A percentile compares a stretch with the other conserved stretches of the same genome.
These are phyloP conservation scores for Debaryomycetaceae sp. DNA, from an alignment of 1,139 yeast species.

Conservation along the genomic window DNA sequence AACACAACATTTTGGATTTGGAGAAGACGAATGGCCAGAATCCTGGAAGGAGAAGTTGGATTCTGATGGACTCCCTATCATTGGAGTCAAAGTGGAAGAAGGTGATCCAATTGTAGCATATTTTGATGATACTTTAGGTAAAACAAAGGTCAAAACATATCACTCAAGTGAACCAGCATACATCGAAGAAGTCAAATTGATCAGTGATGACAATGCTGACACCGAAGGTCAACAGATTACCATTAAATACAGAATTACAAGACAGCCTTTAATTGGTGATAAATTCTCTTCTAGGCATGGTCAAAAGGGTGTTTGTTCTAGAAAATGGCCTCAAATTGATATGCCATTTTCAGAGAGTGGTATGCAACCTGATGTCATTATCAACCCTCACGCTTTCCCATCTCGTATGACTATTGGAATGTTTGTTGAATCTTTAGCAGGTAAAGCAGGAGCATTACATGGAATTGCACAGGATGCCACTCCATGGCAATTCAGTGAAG, in stretches of 20 bases:
- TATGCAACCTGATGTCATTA: conserved; percentile 94
- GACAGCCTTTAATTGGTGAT: conserved; percentile 96
- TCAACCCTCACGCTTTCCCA: conserved; percentile 99
- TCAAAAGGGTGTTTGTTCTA: conserved; percentile 98
- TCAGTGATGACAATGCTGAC: conserved; percentile 80
- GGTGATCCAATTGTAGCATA: conserved; percentile 96
- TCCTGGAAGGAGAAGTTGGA: conserved; percentile 86
- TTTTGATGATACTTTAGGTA: conserved; percentile 86
- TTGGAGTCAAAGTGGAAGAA: conserved; percentile 85
- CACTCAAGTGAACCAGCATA: conserved; percentile 94
- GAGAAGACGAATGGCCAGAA: conserved; percentile 88
- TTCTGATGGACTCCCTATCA: conserved; percentile 87
- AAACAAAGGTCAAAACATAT: conserved; percentile 87
- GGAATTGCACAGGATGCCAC: conserved; percentile 98
- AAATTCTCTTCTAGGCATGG: conserved; percentile 98
- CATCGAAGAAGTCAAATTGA: conserved; percentile 89
- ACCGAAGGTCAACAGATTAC: conserved; percentile 82
- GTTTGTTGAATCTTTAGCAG: conserved; percentile 97
- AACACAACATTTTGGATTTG: conserved; percentile 93
- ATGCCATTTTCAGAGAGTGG: conserved; percentile 97
- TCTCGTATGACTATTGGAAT: conserved; percentile 99
- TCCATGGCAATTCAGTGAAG: conserved; percentile 91
- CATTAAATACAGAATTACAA: conserved; percentile 85
- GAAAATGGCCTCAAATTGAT: conserved; percentile 96
- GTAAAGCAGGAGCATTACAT: conserved; percentile 97